A percentile compares a stretch with the other conserved stretches of the same genome.
Evolutionary conservation across 768 basidiomycete genomes (phyloP).

Genomic region (Trichaptum fuscoviolaceum): DNA sequence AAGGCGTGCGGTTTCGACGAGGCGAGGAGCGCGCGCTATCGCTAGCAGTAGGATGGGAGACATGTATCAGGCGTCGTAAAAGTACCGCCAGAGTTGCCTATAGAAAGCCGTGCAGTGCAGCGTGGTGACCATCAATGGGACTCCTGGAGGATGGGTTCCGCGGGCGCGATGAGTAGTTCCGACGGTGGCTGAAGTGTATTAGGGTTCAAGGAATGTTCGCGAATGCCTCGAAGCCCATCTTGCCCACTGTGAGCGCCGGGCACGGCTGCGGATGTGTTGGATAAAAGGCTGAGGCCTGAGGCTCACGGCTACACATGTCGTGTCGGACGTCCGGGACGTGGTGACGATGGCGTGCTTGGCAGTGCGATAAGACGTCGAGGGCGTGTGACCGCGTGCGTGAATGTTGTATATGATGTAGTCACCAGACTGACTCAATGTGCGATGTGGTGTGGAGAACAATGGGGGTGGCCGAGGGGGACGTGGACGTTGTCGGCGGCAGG

Average conservation of each 20-base stretch:
- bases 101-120: neutral
- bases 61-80: neutral
- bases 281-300: neutral
- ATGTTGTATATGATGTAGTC: neutral
- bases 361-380: neutral
- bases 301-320: neutral
- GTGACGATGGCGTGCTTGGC: neutral
- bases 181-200: neutral
- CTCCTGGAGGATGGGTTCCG: neutral
- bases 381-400: neutral
- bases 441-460: neutral
- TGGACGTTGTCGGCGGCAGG: neutral
- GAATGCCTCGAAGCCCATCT: too few species aligned
- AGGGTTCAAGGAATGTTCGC: too few species aligned
- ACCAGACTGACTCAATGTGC: neutral
- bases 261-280: neutral
- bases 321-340: neutral
- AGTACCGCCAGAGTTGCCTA: neutral
- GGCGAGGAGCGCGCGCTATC: neutral
- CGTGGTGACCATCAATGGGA: neutral
- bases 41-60: neutral
- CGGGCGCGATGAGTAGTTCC: neutral
- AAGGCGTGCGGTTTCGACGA: neutral
- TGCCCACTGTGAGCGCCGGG: too few species aligned
- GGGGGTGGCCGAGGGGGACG: slow-evolving; percentile 4